Conservation (phyloP, 2,329 filamentous ascomycete species). For the Fusarium sp. region DNA sequence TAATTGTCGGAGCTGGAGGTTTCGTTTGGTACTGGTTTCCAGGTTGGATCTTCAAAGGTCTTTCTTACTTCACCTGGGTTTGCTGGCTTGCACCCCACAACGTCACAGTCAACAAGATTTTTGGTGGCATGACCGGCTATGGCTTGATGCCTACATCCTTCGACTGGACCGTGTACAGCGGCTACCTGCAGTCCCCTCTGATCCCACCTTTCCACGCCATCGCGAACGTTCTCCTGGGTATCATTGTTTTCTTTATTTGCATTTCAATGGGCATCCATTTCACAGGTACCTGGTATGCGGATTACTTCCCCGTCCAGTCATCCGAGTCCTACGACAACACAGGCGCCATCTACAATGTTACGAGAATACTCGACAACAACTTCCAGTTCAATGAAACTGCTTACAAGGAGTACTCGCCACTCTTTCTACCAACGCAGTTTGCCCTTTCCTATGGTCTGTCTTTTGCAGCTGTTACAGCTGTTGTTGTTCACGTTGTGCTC, state of each 20-base stretch:
- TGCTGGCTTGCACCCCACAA: slow-evolving; percentile 73
- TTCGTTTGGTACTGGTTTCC: slow-evolving; percentile 72
- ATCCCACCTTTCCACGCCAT: slow-evolving; percentile 67
- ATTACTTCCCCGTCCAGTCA: slow-evolving; percentile 72
- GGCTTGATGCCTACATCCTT: slow-evolving; percentile 72
- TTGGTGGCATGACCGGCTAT: slow-evolving; percentile 68
- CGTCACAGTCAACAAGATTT: slow-evolving; percentile 71
- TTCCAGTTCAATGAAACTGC: slow-evolving; percentile 69
- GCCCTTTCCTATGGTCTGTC: slow-evolving; percentile 70
- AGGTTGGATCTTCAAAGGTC: slow-evolving; percentile 70
- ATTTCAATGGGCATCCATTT: slow-evolving; percentile 71
- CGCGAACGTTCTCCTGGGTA: slow-evolving; percentile 64
- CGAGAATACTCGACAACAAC: slow-evolving; percentile 67
- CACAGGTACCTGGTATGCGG: slow-evolving; percentile 66
- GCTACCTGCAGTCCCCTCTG: slow-evolving; percentile 62
- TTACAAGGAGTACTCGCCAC: slow-evolving; percentile 73
- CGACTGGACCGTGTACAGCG: slow-evolving; percentile 62
- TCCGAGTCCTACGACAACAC: slow-evolving; percentile 74
- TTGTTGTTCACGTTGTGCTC: slow-evolving; percentile 66
- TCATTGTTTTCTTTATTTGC: slow-evolving; percentile 66
- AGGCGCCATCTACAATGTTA: slow-evolving; percentile 69
- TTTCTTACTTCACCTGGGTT: slow-evolving; percentile 71
- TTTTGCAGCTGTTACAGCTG: slow-evolving; percentile 74
- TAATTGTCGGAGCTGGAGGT: slow-evolving; percentile 64
- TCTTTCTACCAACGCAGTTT: slow-evolving; percentile 73